Evolutionary conservation across 495 filamentous ascomycete genomes (phyloP).

Genomic region (Aspergillus steynii): DNA sequence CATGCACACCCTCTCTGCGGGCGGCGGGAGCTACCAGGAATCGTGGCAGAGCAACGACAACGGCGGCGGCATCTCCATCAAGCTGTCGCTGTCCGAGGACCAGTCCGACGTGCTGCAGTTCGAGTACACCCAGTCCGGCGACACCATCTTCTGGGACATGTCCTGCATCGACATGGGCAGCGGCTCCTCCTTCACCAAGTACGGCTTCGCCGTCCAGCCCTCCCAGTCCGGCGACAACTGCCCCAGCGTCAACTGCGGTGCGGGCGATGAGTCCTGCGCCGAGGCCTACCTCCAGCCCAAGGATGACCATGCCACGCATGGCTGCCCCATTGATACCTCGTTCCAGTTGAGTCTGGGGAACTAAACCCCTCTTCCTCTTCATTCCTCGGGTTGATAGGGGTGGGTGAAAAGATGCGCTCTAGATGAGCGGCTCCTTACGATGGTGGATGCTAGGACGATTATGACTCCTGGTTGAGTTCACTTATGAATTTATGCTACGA

Average conservation of each 20-base stretch:
- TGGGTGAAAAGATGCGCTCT: not conserved
- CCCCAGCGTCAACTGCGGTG: constrained; percentile 39
- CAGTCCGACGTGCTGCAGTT: constrained; percentile 47
- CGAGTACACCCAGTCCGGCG: constrained; percentile 43
- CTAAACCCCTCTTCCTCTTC: constrained; percentile 19
- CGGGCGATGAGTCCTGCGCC: constrained; percentile 38
- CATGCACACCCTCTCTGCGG: constrained; percentile 42
- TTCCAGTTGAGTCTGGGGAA: constrained; percentile 38
- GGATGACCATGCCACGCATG: constrained; percentile 48
- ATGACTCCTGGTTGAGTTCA: constrained; percentile 1
- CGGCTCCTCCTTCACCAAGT: constrained; percentile 40
- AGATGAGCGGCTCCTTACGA: not conserved
- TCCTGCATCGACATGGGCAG: constrained; percentile 45
- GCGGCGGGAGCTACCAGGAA: constrained; percentile 37
- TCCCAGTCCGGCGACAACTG: constrained; percentile 28
- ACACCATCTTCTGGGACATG: constrained; percentile 48
- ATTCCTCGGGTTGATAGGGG: no score
- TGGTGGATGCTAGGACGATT: not conserved
- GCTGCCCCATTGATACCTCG: constrained; percentile 45
- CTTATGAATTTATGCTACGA: not conserved
- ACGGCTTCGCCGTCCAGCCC: constrained; percentile 42
- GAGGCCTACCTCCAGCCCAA: constrained; percentile 44
- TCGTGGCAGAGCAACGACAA: constrained; percentile 40
- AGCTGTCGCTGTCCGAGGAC: constrained; percentile 38
- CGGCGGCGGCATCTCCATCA: constrained; percentile 49